phyloP scores from a whole-genome alignment of 495 filamentous ascomycete species.

The Talaromyces trachyspermus region DNA sequence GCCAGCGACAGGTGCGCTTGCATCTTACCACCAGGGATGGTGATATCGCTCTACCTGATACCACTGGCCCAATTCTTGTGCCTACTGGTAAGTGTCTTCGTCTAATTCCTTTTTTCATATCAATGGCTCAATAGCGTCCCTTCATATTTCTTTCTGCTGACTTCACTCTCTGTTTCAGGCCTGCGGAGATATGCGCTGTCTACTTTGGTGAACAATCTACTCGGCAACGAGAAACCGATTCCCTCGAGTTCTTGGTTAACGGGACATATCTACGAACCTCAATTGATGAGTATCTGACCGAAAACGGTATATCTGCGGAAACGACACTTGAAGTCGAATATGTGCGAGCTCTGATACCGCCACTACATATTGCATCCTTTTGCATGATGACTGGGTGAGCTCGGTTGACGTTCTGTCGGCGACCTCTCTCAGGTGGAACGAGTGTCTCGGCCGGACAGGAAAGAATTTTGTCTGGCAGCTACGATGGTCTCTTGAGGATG shows the following conservation, averaged over 20 bases:
- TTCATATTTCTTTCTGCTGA: slow-evolving; percentile 9
- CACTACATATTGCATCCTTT: slow-evolving; percentile 77
- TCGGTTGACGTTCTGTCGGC: slow-evolving; percentile 76
- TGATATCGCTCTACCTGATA: slow-evolving; percentile 55
- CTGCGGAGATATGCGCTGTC: slow-evolving; percentile 87
- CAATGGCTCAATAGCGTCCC: slow-evolving; percentile 10
- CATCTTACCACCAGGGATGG: slow-evolving; percentile 51
- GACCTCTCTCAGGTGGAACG: slow-evolving; percentile 52
- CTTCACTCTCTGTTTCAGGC: slow-evolving; percentile 33
- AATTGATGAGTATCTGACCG: slow-evolving; percentile 79
- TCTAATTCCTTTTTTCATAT: not conserved
- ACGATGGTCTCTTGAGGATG: slow-evolving; percentile 78
- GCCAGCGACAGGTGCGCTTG: slow-evolving; percentile 50
- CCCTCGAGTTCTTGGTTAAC: slow-evolving; percentile 96
- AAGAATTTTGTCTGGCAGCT: slow-evolving; percentile 78
- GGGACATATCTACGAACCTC: slow-evolving; percentile 83
- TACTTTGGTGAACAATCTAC: slow-evolving; percentile 85
- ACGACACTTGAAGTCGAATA: slow-evolving; percentile 84
- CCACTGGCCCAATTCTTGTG: slow-evolving; percentile 55
- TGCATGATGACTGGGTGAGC: slow-evolving; percentile 96
- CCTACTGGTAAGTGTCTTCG: slow-evolving; percentile 48
- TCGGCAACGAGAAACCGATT: slow-evolving; percentile 67
- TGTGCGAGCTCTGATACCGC: slow-evolving; percentile 82
- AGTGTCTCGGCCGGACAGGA: slow-evolving; percentile 47
- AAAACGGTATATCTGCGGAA: slow-evolving; percentile 82